These are phyloP conservation scores for Medicago truncatula DNA, from an alignment of 306 rosid genomes.

Conservation along the genomic window MtrunA17r5.0-ANR NC_053045.1:43599001-43599500, in stretches of 20 bases:
- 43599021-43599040: slow-evolving; percentile 33
- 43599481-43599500: not conserved
- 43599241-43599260: slow-evolving; percentile 26
- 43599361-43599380: slow-evolving; percentile 30
- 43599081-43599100: slow-evolving; percentile 2
- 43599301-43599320: slow-evolving; percentile 10
- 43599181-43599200: not conserved
- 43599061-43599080: not conserved
- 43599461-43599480: slow-evolving; percentile 5
- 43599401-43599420: not conserved
- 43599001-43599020: slow-evolving; percentile 25
- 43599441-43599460: slow-evolving; percentile 9
- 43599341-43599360: slow-evolving; percentile 13
- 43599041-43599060: slow-evolving; percentile 32
- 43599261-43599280: not conserved
- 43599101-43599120: not conserved
- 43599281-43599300: slow-evolving; percentile 34
- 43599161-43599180: slow-evolving; percentile 6
- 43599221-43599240: slow-evolving; percentile 26
- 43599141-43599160: not conserved
- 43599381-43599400: slow-evolving; percentile 3
- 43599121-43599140: not conserved
- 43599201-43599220: slow-evolving; percentile 6
- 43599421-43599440: not conserved
- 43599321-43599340: slow-evolving; percentile 13